Conservation (phyloP, 2,329 filamentous ascomycete species). For the Colletotrichum cordylinicola region DNA sequence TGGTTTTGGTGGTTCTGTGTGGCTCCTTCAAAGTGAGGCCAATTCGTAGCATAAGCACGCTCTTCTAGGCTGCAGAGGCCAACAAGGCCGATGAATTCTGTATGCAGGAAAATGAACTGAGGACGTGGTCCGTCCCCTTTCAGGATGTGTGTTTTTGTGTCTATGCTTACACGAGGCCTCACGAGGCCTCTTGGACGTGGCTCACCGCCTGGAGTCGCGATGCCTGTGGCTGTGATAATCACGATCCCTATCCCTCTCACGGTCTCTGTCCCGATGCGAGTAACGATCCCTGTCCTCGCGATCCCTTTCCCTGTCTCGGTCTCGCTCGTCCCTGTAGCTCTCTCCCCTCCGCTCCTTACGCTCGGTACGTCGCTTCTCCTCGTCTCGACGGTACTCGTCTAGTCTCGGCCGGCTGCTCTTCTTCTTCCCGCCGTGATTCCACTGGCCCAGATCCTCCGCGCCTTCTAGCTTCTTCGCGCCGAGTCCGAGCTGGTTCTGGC, state of each 20-base stretch:
- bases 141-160: not conserved
- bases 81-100: not conserved
- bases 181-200: not conserved
- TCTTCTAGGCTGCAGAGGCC: not conserved
- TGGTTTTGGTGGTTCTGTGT: not conserved
- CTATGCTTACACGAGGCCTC: not conserved
- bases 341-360: conserved; percentile 36
- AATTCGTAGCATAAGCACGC: not conserved
- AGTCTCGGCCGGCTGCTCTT: conserved; percentile 49
- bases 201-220: conserved; percentile 19
- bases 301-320: conserved; percentile 40
- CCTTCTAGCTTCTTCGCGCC: conserved; percentile 83
- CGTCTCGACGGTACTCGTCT: conserved; percentile 50
- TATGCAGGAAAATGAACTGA: not conserved
- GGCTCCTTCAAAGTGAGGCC: not conserved
- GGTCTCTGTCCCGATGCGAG: conserved; percentile 41
- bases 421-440: conserved; percentile 72
- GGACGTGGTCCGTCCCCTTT: not conserved
- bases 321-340: conserved; percentile 44
- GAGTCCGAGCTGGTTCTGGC: conserved; percentile 84
- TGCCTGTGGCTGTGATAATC: conserved; percentile 14
- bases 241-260: conserved; percentile 16
- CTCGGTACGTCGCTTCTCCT: conserved; percentile 41
- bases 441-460: conserved; percentile 76
- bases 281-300: conserved; percentile 30